Evolutionary conservation across 768 basidiomycete genomes (phyloP).

Genomic region (Jaapia argillacea): DNA sequence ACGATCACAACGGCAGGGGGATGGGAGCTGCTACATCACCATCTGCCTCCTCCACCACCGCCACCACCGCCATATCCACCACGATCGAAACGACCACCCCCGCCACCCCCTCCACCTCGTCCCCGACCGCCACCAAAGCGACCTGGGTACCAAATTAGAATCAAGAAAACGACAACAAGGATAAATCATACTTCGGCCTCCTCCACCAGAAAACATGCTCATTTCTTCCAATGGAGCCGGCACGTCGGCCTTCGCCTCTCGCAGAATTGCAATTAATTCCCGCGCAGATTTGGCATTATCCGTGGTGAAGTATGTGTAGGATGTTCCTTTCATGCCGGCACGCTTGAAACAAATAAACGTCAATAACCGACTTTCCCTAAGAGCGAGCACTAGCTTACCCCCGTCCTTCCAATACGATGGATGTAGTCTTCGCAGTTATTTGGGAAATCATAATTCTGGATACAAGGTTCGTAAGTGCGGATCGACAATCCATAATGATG

Average conservation of each 20-base stretch:
- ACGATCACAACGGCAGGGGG: neutral
- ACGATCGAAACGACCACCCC: constrained; percentile 25
- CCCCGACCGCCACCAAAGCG: constrained; percentile 47
- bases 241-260: constrained; percentile 78
- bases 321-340: constrained; percentile 84
- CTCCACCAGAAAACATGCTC: constrained; percentile 78
- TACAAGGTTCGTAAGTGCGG: constrained; percentile 2
- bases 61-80: constrained; percentile 14
- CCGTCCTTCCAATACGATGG: constrained; percentile 97
- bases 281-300: constrained; percentile 93
- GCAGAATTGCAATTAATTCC: constrained; percentile 78
- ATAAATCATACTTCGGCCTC: constrained; percentile 49
- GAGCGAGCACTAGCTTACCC: too few species aligned
- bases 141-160: constrained; percentile 25
- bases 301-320: constrained; percentile 95
- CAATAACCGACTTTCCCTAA: too few species aligned
- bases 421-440: constrained; percentile 99
- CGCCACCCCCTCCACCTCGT: constrained; percentile 33
- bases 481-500: constrained; percentile 5
- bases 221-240: constrained; percentile 92
- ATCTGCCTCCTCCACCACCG: neutral
- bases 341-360: constrained; percentile 46
- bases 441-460: constrained; percentile 95
- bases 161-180: neutral
- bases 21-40: neutral